A percentile compares a stretch with the other conserved stretches of the same genome.
Evolutionary conservation across 345 rosid species (phyloP).

Genomic region (Eucalyptus regnans): DNA sequence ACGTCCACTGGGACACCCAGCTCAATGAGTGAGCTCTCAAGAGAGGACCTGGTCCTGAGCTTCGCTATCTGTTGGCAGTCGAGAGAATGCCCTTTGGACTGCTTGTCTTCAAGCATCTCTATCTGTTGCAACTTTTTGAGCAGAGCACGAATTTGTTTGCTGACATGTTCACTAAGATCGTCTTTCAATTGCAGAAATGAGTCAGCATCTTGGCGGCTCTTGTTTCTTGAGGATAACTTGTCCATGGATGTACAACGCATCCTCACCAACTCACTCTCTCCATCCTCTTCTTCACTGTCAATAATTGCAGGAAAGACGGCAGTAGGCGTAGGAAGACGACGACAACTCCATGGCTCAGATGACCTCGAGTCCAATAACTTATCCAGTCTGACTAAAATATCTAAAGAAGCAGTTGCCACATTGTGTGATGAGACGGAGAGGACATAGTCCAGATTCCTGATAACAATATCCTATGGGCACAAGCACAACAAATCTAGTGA

Average conservation of each 20-base stretch:
- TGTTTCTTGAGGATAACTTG: conserved; percentile 1
- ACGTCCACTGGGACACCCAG: conserved; percentile 52
- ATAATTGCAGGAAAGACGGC: conserved; percentile 72
- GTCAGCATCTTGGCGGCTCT: conserved; percentile 13
- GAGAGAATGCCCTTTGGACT: conserved; percentile 55
- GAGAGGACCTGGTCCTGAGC: conserved; percentile 50
- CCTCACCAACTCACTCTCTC: conserved; percentile 48
- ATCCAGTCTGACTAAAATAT: conserved; percentile 75
- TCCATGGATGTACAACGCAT: conserved; percentile 39
- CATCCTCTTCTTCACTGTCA: conserved; percentile 76
- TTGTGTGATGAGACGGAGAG: conserved; percentile 55
- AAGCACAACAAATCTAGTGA: background rate
- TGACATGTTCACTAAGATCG: conserved; percentile 29
- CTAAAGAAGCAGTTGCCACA: conserved; percentile 59
- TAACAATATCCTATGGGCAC: conserved; percentile 60
- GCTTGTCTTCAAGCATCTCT: conserved; percentile 85
- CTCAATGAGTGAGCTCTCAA: conserved; percentile 65
- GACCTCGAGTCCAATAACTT: conserved; percentile 67
- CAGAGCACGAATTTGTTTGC: conserved; percentile 68
- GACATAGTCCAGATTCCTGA: conserved; percentile 83
- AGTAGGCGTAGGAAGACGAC: conserved; percentile 81
- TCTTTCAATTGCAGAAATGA: conserved; percentile 51
- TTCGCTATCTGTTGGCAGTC: conserved; percentile 91
- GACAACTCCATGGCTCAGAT: conserved; percentile 79
- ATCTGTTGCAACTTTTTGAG: conserved; percentile 90